These are phyloP conservation scores for Fonticula alba DNA, from an alignment of 78 protist genomes.

Conservation along the genomic window DNA sequence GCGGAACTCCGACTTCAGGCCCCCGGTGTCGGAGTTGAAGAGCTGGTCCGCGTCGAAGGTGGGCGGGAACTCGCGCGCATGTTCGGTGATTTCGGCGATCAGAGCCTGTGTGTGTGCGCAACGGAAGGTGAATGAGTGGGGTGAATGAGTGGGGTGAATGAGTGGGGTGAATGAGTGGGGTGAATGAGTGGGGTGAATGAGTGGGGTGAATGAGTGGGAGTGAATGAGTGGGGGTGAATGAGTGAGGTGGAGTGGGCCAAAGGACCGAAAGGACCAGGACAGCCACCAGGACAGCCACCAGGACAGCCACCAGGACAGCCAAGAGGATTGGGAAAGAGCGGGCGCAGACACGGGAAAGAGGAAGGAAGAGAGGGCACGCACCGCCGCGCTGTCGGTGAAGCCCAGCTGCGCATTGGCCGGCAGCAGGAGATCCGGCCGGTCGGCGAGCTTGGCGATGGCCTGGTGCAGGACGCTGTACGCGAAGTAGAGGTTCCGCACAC, in stretches of 20 bases:
- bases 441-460: constrained; percentile 24
- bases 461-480: constrained; percentile 12
- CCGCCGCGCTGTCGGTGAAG: too few relatives aligned
- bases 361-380: too few relatives aligned
- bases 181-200: too few relatives aligned
- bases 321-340: too few relatives aligned
- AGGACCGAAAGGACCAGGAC: too few relatives aligned
- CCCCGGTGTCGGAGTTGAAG: background rate
- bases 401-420: background rate
- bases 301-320: background rate
- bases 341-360: background rate
- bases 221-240: too few relatives aligned
- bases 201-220: too few relatives aligned
- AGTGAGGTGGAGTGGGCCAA: too few relatives aligned
- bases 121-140: background rate
- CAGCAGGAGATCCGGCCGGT: background rate
- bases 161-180: too few relatives aligned
- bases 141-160: too few relatives aligned
- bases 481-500: constrained; percentile 11
- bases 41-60: background rate
- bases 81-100: background rate
- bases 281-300: background rate
- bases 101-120: background rate
- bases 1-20: constrained; percentile 1
- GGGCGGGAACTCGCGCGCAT: background rate